Evolutionary conservation across 2,329 filamentous ascomycete genomes (phyloP), one percentile per base, ranked within the genome.

Genomic region (Periglandula ipomoeae): DNA sequence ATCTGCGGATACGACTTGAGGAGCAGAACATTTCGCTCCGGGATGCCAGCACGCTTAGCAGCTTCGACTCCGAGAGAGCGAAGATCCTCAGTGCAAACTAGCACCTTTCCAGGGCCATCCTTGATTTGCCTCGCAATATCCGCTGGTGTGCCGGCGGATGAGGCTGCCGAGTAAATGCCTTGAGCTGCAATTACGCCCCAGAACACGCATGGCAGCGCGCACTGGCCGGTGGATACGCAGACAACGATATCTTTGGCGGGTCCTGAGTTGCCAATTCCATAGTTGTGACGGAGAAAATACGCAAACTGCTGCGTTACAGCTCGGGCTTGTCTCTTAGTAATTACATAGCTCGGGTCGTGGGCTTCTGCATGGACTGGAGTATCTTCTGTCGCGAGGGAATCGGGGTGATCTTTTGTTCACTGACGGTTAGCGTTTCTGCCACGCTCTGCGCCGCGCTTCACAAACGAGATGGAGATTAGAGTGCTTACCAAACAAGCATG

Each of bases 181-280:
- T 74, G 78, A 2, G 78, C 77, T 3, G 75, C 79, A 41, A 83
- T 67, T 46, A 80, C 71, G 13, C 72, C 75, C 53, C 71, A 82
- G 56, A 79, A 77, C 1, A 79, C 54, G 11, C 72, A 66, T 0
- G 77, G 71, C 0, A 82, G 65, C 5, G 79, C 65, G 41, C 72
- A 72, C 54, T 82, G 75, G 2, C 79, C 79, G 0, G 73, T 72
- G 1, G 75, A 78, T 24, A 82, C 72, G 17, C 73, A 69, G 4
- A 79, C 73, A 13, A 81, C 74, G 4, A 81, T 72, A 53, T 81
- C 75, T 46, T 69, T 69, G 32, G 65, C 70, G 0, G 71, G 65
- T 0, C 76, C 75, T 11, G 66, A 49, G 3, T 59, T 59, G 11
- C 79, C 79, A 40, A 83, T 71, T 13, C 68, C 69, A 52, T 75